Base-by-base conservation (phyloP, 75 land plant genomes). In the Azolla pinnata region DNA sequence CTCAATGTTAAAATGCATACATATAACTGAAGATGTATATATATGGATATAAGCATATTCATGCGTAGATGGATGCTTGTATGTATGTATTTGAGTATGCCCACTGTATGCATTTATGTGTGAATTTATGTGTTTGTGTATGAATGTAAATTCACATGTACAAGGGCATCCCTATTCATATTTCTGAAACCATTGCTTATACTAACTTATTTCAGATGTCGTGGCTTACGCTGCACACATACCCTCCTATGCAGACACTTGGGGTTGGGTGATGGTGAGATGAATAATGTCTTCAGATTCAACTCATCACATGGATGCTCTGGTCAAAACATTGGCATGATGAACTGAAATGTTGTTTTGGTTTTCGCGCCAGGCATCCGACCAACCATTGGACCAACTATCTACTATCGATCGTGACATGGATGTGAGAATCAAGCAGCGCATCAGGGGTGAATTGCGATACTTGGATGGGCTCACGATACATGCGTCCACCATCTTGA, bases 321-420 rank as follows among this genome's bases (percentile, higher is more conserved):
- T n/a, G n/a, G n/a, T n/a, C n/a, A n/a, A n/a, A n/a, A n/a, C n/a
- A n/a, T n/a, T n/a, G n/a, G n/a, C n/a, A n/a, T n/a, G n/a, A n/a
- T n/a, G n/a, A n/a, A n/a, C n/a, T n/a, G n/a, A n/a, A n/a, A n/a
- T n/a, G n/a, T n/a, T n/a, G n/a, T n/a, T n/a, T n/a, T n/a, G n/a
- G n/a, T n/a, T n/a, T n/a, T n/a, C n/a, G n/a, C n/a, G n/a, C 16
- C 56, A 92, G 97, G 98, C 98, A 4, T 88, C 98, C 4, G 98
- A 93, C 69, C 69, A 78, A 27, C 90, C 98, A 1, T 67, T 93
- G 33, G 34, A 28, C 14, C 61, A 52, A 1, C 24, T 78, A 0
- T 67, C 67, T 2, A 67, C 76, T 31, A 31, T 44, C n/a, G 67
- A 72, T 29, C n/a, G n/a, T n/a, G 73, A 83, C 32, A 61, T 86